These are phyloP conservation scores for Tulasnella sp. DNA, from an alignment of 768 basidiomycete species.

Conservation along the genomic window DNA sequence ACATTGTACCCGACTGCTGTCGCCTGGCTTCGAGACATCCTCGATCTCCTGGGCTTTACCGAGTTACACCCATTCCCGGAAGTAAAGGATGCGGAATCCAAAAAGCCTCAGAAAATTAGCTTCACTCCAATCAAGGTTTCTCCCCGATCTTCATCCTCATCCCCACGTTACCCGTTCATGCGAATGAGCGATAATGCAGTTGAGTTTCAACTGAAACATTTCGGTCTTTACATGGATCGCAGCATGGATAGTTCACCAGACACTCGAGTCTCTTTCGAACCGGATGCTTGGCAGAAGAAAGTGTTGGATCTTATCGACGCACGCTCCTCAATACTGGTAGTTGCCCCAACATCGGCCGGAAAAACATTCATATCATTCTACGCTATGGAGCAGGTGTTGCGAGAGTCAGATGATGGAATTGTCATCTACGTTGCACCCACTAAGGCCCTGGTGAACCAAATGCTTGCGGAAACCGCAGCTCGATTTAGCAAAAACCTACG, in stretches of 20 bases:
- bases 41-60: conserved; percentile 38
- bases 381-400: conserved; percentile 57
- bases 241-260: conserved; percentile 53
- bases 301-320: conserved; percentile 53
- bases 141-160: conserved; percentile 29
- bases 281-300: conserved; percentile 57
- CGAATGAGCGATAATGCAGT: conserved; percentile 41
- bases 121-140: conserved; percentile 23
- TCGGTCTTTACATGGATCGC: conserved; percentile 60
- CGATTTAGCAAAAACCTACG: conserved; percentile 46
- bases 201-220: conserved; percentile 53
- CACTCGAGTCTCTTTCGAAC: conserved; percentile 45
- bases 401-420: conserved; percentile 50
- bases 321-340: conserved; percentile 47
- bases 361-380: conserved; percentile 71
- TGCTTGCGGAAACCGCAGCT: conserved; percentile 51
- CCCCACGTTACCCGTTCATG: conserved; percentile 40
- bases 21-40: conserved; percentile 17
- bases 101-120: background rate
- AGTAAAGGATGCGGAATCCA: background rate
- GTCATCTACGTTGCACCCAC: conserved; percentile 64
- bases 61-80: conserved; percentile 26
- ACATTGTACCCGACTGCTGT: conserved; percentile 25
- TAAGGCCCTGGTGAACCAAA: conserved; percentile 56
- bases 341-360: conserved; percentile 29